Base-by-base conservation (phyloP, 768 basidiomycete species). In the Pleurotus tuoliensis region DNA sequence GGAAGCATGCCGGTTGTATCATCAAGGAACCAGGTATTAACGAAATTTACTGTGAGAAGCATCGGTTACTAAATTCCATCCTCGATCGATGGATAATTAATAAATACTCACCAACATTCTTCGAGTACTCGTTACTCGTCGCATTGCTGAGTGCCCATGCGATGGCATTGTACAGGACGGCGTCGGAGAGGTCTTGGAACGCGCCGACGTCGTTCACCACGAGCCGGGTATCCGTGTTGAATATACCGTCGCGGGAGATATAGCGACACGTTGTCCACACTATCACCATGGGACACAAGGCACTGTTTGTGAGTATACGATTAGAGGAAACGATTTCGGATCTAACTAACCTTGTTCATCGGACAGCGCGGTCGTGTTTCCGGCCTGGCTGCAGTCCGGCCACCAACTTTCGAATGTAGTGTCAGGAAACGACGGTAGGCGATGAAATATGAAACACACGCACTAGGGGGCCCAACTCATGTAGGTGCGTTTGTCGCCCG, bases 381-480 rank as follows among this genome's bases (percentile, higher is more conserved):
- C 78, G 30, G 79, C 82, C 4, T 69, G 67, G 9, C 78, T 74
- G 63, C 86, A 88, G 64, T 87, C 74, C 0, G 86, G 84, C 85
- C 86, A 86, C 67, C 73, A 80, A 58, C 83, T 84, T 44, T 56
- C 0, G 25, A n/a, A 34, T 22, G 30, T 20, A 30, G 24, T 44
- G 4, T 48, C 39, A 0, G 38, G 43, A 37, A 45, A 34, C 3
- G 11, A 41, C n/a, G 3, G 9, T 8, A 22, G 22, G 49, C 9
- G 7, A 48, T 27, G 56, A 46, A 48, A 38, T 47, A 43, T 39
- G 46, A 15, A 39, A 27, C 12, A 34, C 11, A 66, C 82, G 46
- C 67, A 86, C 85, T 87, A 88, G 40, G 86, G 85, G 12, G 84
- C 81, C 81, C 82, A 86, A 64, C 84, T 86, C 78, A 87, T 75